These are phyloP conservation scores for Rugosomyces carneus DNA, from an alignment of 1,284 basidiomycete genomes.

Conservation along the genomic window DNA sequence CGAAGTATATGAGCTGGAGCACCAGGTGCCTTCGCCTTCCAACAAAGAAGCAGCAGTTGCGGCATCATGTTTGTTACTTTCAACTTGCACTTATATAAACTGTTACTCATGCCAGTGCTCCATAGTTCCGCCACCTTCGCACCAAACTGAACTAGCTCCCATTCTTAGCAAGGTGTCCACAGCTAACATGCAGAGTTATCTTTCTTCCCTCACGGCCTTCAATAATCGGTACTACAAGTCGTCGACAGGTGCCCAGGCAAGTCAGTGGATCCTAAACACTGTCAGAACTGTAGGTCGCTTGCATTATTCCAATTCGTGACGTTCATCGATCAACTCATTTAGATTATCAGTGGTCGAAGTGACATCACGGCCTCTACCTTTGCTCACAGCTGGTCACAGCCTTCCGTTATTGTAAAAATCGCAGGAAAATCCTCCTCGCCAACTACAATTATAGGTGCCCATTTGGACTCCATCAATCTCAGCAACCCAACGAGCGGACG, in stretches of 20 bases:
- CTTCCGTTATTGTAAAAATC: constrained; percentile 57
- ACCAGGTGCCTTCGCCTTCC: constrained; percentile 14
- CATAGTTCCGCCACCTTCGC: constrained; percentile 33
- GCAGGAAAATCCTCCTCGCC: constrained; percentile 31
- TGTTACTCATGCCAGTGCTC: constrained; percentile 4
- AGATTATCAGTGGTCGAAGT: constrained; percentile 33
- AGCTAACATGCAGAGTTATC: constrained; percentile 34
- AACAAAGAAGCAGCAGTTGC: constrained; percentile 18
- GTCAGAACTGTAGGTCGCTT: constrained; percentile 23
- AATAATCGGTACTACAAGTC: constrained; percentile 43
- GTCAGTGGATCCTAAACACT: constrained; percentile 33
- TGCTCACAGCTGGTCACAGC: constrained; percentile 60
- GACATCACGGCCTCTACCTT: constrained; percentile 50
- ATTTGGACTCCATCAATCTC: constrained; percentile 60
- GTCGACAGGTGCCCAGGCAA: constrained; percentile 34
- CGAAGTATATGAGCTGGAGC: constrained; percentile 47
- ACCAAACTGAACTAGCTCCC: constrained; percentile 30
- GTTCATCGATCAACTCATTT: background rate
- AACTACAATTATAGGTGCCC: constrained; percentile 55
- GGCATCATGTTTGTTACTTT: constrained; percentile 23
- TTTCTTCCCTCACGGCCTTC: constrained; percentile 34
- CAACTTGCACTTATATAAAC: background rate
- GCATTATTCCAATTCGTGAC: background rate
- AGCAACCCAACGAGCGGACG: constrained; percentile 34
- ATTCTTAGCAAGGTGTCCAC: constrained; percentile 35